Conservation (phyloP, 1,139 yeast species). For the Hansenula lynferdii region DNA sequence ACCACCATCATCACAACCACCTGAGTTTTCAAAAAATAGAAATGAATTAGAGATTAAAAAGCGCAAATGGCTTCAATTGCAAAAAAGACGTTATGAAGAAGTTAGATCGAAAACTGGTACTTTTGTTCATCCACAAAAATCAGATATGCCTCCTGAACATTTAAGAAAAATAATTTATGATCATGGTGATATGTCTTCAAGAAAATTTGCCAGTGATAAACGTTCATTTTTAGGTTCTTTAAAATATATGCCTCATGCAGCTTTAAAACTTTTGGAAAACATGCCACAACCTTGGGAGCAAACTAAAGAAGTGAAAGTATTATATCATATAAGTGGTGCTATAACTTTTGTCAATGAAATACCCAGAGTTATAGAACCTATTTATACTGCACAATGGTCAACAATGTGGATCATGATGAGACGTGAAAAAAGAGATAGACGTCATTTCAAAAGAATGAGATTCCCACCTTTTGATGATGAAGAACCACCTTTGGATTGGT, state of each 20-base stretch:
- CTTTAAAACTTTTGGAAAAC: slow-evolving; percentile 81
- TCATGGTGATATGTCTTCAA: slow-evolving; percentile 83
- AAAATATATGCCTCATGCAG: slow-evolving; percentile 94
- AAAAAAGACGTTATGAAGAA: slow-evolving; percentile 47
- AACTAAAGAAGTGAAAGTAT: slow-evolving; percentile 75
- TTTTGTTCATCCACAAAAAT: slow-evolving; percentile 54
- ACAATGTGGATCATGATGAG: slow-evolving; percentile 91
- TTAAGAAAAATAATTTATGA: slow-evolving; percentile 77
- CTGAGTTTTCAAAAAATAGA: slow-evolving; percentile 24
- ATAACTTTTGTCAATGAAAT: slow-evolving; percentile 91
- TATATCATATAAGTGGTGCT: slow-evolving; percentile 91
- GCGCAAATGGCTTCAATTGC: slow-evolving; percentile 61
- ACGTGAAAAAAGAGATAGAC: slow-evolving; percentile 85
- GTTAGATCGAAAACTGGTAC: slow-evolving; percentile 25
- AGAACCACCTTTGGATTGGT: slow-evolving; percentile 85
- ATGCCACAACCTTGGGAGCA: slow-evolving; percentile 99
- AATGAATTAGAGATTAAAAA: slow-evolving; percentile 38
- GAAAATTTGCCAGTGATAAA: slow-evolving; percentile 81
- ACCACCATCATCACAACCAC: slow-evolving; percentile 28
- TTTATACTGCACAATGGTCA: slow-evolving; percentile 95
- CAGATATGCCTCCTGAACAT: slow-evolving; percentile 94
- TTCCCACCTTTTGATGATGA: slow-evolving; percentile 98
- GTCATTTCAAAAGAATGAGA: slow-evolving; percentile 85
- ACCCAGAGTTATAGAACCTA: slow-evolving; percentile 90
- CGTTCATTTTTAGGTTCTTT: slow-evolving; percentile 86